Evolutionary conservation across 306 rosid genomes (phyloP).

Genomic region (Myrica gale): DNA sequence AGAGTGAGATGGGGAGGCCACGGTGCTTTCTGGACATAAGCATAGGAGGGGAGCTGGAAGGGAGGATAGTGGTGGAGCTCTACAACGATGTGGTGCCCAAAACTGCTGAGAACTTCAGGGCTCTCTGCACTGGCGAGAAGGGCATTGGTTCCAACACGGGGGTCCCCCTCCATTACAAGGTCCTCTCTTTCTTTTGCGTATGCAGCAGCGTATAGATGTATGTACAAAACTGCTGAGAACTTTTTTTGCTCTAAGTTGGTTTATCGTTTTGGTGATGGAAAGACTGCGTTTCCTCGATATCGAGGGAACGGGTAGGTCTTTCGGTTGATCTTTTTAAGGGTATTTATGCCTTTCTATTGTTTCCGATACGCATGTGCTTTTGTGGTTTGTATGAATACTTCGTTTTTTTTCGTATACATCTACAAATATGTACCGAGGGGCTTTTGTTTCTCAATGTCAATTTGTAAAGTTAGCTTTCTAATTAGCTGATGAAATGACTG

Average conservation of each 20-base stretch:
- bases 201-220: neutral
- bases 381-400: neutral
- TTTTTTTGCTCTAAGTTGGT: neutral
- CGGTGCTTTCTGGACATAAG: conserved; percentile 77
- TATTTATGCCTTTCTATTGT: neutral
- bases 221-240: neutral
- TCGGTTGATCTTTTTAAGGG: no score
- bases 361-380: neutral
- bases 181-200: conserved; percentile 18
- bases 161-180: conserved; percentile 87
- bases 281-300: neutral
- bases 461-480: neutral
- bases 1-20: conserved; percentile 45
- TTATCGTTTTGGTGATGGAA: no score
- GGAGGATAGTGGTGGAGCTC: conserved; percentile 76
- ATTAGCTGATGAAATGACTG: neutral
- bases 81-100: conserved; percentile 69
- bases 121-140: conserved; percentile 87
- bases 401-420: neutral
- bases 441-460: neutral
- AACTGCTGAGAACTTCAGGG: conserved; percentile 80
- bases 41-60: conserved; percentile 86
- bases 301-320: neutral
- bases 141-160: conserved; percentile 81
- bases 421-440: no score